Base-by-base conservation (phyloP, 306 rosid species). In the Vigna unguiculata region DNA sequence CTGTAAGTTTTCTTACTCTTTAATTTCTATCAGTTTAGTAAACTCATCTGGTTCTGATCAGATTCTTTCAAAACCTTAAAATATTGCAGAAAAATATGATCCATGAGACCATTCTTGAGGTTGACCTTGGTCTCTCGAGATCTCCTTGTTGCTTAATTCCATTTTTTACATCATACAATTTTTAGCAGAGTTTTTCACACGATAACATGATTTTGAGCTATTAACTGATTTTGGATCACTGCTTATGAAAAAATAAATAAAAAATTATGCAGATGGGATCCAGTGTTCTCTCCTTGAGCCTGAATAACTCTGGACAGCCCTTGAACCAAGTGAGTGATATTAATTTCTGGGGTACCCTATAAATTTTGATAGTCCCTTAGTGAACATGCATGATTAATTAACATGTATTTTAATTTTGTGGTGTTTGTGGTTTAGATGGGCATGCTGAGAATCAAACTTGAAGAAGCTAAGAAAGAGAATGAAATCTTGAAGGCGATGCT, bases 401-500 rank as follows among this genome's bases (percentile, higher is more conserved):
- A 45, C 57, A 58, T 43, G 6, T 43, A 7, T 15, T 13, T 16
- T 40, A 5, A 38, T 65, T 48, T 38, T 63, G 24, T 71, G 83
- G 73, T 48, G 5, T 51, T 8, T 9, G 10, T 76, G 32, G 19
- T 1, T 70, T 63, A 86, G 90, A 64, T 78, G 76, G 69, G 64
- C 0, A 57, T 64, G 78, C 32, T 86, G 38, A 11, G 85, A 72
- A 43, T 45, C 8, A 83, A 86, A 74, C 72, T 86, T 5, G 84
- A 83, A 28, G 82, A 81, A 75, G 79, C 69, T 6, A 83, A 76
- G 78, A 79, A 78, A 3, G 87, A 86, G 74, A 86, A 86, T 78
- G 80, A 72, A 9, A 78, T 59, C 20, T 66, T 86, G 4, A 81
- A 11, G 64, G 60, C 21, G 14, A 71, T 53, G 85, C 11, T 86